phyloP scores from a whole-genome alignment of 768 basidiomycete genomes.

The Rossbeevera mucosa region DNA sequence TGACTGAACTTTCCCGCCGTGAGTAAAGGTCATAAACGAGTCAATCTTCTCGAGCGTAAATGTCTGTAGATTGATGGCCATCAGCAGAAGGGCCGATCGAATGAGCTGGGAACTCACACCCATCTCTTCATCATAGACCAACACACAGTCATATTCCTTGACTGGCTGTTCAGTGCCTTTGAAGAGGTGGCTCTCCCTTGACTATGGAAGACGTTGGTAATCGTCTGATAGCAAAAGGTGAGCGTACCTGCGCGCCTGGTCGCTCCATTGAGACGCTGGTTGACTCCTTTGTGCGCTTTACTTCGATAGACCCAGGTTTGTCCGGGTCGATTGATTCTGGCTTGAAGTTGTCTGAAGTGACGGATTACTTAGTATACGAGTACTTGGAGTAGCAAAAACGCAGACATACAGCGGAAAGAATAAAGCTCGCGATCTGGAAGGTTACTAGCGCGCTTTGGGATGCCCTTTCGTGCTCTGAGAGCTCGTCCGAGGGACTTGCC shows the following conservation, averaged over 20 bases:
- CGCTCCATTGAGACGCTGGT: conserved; percentile 60
- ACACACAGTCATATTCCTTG: conserved; percentile 70
- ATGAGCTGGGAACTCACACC: conserved; percentile 42
- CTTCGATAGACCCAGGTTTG: conserved; percentile 62
- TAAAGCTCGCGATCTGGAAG: conserved; percentile 68
- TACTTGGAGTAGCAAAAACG: neutral
- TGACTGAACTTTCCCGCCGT: conserved; percentile 42
- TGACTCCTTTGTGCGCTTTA: conserved; percentile 49
- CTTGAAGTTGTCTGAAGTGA: conserved; percentile 63
- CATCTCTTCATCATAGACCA: conserved; percentile 74
- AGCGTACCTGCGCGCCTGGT: conserved; percentile 54
- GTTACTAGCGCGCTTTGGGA: conserved; percentile 36
- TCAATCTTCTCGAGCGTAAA: conserved; percentile 76
- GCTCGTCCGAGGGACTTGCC: conserved; percentile 61
- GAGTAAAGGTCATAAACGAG: conserved; percentile 52
- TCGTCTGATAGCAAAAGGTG: neutral
- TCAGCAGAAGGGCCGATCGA: conserved; percentile 3
- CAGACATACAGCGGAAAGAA: conserved; percentile 66
- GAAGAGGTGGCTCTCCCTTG: conserved; percentile 52
- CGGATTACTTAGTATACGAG: conserved; percentile 1
- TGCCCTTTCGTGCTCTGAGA: conserved; percentile 64
- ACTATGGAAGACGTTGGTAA: conserved; percentile 30
- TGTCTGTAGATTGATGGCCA: conserved; percentile 39
- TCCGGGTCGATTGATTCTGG: conserved; percentile 64
- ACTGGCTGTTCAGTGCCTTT: conserved; percentile 53